Evolutionary conservation across 2,329 filamentous ascomycete genomes (phyloP), one percentile per base, ranked within the genome.

Genomic region (Dothideomycetes sp.): DNA sequence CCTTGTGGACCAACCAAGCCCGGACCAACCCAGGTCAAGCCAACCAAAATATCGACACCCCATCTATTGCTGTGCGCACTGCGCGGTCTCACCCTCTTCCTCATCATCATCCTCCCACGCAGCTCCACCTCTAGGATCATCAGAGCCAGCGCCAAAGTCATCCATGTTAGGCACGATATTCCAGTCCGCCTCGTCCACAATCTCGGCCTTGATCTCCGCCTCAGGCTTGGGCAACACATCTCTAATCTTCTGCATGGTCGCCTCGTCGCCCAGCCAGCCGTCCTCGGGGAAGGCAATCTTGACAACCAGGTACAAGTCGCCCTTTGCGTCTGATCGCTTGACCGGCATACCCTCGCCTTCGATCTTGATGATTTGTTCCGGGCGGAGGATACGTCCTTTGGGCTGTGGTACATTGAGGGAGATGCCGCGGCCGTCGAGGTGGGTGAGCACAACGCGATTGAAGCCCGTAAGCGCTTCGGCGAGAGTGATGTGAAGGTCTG

Each of bases 341-440:
- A 80, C 62, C 2, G 91, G 91, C 91, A 98, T 98, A 44, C 91
- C 91, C 65, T 98, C 91, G 18, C 86, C 87, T 2, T 72, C 62
- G 1, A 98, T 69, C 67, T 87, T 94, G 51, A 98, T 71, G 5
- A 89, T 75, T 56, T 98, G 84, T 18, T 79, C 81, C 0, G 91
- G 88, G 18, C 79, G 77, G 27, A 98, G 64, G 37, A 96, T 72
- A 59, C 88, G 82, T 50, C 89, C 89, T 29, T 61, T 49, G 0
- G 65, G 65, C 53, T 82, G 77, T 12, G 84, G 77, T 49, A 91
- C 81, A 40, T 79, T 73, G 34, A 98, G 70, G 42, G 81, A 75
- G 43, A 98, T 89, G 19, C 91, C 91, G 42, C 91, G 77, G 19
- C 89, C 91, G 56, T 98, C 91, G 7, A 98, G 77, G 59, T 98